Base-by-base conservation (phyloP, 2,329 filamentous ascomycete species). In the Scedosporium apiospermum region DNA sequence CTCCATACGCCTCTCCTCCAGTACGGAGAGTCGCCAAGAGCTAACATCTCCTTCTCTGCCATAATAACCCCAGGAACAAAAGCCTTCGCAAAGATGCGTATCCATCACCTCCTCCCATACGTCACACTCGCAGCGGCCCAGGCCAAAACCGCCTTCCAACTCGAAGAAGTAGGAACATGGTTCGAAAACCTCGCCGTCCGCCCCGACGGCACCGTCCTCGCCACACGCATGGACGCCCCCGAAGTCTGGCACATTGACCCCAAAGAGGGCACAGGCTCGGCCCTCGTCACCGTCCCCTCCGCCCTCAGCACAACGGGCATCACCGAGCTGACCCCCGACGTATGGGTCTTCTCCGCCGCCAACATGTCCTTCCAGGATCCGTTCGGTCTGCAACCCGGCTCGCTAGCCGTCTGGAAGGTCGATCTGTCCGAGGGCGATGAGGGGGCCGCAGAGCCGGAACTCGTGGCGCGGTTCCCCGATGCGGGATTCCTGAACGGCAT, bases 201-300 rank as follows among this genome's bases (percentile, higher is more conserved):
- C 2, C 26, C 63, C 51, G 9, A n/a, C 23, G 63, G 63, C 16
- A 38, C 60, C 41, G 27, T 64, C 46, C 57, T 64, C 12, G 63
- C 63, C 21, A 62, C 63, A 7, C 58, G 63, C 51, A 64, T 64
- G 49, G 59, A 64, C 41, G 49, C 63, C 26, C 51, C 51, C 3
- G 51, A 64, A 60, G n/a, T 64, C 23, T 64, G 63, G 63, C 58
- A 57, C 46, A 64, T 64, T 26, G 30, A 64, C 59, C 59, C 63
- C 3, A 6, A 14, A 3, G 14, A 12, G 5, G 46, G 57, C 23
- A 58, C 49, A 5, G 63, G 63, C 23, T 23, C 6, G 6, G 18
- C 38, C 3, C 53, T 64, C 7, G 12, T 58, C 14, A 49, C 49
- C 1, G 38, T 64, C 26, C 63, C 63, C 55, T 26, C 49, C 6